Evolutionary conservation across 441 rosid species (phyloP).

Genomic region (Syzygium malaccense): DNA sequence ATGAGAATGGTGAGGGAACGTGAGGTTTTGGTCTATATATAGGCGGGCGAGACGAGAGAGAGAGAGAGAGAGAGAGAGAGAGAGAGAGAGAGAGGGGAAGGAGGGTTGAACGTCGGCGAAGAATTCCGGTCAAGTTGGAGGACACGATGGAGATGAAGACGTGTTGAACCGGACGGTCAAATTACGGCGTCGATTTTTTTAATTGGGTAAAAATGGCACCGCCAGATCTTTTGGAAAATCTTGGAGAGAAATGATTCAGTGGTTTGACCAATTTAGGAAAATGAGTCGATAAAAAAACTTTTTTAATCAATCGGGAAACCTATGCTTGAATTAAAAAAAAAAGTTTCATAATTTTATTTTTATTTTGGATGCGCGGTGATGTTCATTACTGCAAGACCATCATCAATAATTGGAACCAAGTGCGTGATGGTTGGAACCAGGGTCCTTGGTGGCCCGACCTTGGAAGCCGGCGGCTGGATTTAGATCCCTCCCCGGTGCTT

Average conservation of each 20-base stretch:
- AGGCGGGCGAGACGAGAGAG: background rate
- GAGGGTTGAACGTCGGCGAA: background rate
- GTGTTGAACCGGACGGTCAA: background rate
- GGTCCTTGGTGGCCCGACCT: background rate
- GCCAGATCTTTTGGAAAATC: background rate
- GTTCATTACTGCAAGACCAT: background rate
- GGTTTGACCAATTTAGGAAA: background rate
- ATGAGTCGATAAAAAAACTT: background rate
- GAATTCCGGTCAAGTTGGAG: background rate
- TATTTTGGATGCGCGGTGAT: fast-evolving
- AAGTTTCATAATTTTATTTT: too few relatives aligned
- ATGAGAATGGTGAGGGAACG: background rate
- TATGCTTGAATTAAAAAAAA: too few relatives aligned
- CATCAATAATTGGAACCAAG: background rate
- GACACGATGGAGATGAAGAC: background rate
- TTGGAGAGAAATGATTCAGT: background rate
- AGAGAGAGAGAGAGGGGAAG: background rate
- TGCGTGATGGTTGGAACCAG: fast-evolving
- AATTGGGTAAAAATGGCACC: background rate
- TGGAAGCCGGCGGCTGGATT: background rate
- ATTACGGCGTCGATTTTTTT: background rate
- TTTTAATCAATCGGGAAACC: too few relatives aligned
- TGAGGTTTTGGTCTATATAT: background rate
- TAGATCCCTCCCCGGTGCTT: background rate
- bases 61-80: background rate